Percentiles rank a stretch among this genome's conserved stretches.
These are phyloP conservation scores for Gelatoporia subvermispora DNA, from an alignment of 768 basidiomycete species.

Conservation along the genomic window DNA sequence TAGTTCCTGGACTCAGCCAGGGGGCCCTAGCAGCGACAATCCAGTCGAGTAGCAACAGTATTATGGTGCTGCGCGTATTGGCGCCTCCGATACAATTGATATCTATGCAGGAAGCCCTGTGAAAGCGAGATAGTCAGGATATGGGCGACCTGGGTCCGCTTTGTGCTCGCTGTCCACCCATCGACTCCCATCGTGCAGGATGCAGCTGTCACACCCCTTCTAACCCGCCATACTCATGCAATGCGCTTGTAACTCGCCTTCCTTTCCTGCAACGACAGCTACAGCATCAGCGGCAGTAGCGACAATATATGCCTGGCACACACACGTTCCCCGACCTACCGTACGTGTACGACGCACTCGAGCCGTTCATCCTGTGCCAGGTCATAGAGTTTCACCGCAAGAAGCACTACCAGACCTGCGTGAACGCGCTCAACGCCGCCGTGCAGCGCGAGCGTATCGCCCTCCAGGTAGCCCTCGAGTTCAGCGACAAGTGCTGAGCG, in stretches of 20 bases:
- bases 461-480: conserved; percentile 88
- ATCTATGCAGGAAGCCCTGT: too few relatives aligned
- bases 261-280: conserved; percentile 87
- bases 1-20: too few relatives aligned
- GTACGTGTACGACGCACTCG: conserved; percentile 83
- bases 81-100: too few relatives aligned
- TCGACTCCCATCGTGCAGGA: too few relatives aligned
- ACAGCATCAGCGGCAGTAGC: conserved; percentile 75
- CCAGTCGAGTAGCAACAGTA: too few relatives aligned
- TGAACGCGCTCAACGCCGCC: conserved; percentile 87
- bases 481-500: too few relatives aligned
- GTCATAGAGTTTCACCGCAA: conserved; percentile 95
- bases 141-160: too few relatives aligned
- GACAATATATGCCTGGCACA: conserved; percentile 24
- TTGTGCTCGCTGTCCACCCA: too few relatives aligned
- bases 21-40: too few relatives aligned
- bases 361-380: conserved; percentile 87
- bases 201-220: conserved; percentile 53
- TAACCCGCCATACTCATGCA: conserved; percentile 69
- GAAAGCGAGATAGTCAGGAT: too few relatives aligned
- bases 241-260: conserved; percentile 94
- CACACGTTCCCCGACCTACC: conserved; percentile 68
- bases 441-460: conserved; percentile 82
- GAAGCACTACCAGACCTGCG: conserved; percentile 95
- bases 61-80: too few relatives aligned